Evolutionary conservation across 345 rosid species (phyloP).

Genomic region (Rhodomyrtus tomentosa): DNA sequence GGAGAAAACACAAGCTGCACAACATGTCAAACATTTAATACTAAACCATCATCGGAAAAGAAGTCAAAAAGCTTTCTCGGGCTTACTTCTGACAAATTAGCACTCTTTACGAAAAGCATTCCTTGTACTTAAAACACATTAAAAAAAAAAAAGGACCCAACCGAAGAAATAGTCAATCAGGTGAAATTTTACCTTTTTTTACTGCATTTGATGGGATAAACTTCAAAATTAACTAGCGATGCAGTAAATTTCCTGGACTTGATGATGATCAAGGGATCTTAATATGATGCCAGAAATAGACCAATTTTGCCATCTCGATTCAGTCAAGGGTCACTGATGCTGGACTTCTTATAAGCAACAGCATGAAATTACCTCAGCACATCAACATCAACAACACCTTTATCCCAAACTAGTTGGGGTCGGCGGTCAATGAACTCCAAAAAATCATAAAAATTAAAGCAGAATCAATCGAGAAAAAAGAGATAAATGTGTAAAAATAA

Average conservation of each 20-base stretch:
- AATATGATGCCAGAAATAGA: neutral
- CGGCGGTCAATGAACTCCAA: too few relatives aligned
- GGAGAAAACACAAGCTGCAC: neutral
- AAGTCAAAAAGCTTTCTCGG: neutral
- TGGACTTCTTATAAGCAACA: neutral
- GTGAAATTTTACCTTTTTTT: neutral
- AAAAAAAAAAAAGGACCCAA: neutral
- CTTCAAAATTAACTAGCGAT: neutral
- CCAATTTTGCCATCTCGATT: neutral
- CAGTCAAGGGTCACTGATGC: neutral
- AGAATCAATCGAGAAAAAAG: too few relatives aligned
- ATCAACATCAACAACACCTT: too few relatives aligned
- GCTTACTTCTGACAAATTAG: neutral
- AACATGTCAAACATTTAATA: neutral
- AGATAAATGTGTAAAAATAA: too few relatives aligned
- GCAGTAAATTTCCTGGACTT: neutral
- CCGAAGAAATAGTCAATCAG: neutral
- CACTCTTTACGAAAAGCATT: neutral
- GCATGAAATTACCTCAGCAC: neutral
- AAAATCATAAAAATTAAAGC: too few relatives aligned
- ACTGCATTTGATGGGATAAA: neutral
- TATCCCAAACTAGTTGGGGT: too few relatives aligned
- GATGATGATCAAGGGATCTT: neutral
- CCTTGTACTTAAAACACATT: neutral
- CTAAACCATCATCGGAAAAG: neutral